Evolutionary conservation across 2,329 filamentous ascomycete species (phyloP).

Genomic region (Aspergillus fructus): DNA sequence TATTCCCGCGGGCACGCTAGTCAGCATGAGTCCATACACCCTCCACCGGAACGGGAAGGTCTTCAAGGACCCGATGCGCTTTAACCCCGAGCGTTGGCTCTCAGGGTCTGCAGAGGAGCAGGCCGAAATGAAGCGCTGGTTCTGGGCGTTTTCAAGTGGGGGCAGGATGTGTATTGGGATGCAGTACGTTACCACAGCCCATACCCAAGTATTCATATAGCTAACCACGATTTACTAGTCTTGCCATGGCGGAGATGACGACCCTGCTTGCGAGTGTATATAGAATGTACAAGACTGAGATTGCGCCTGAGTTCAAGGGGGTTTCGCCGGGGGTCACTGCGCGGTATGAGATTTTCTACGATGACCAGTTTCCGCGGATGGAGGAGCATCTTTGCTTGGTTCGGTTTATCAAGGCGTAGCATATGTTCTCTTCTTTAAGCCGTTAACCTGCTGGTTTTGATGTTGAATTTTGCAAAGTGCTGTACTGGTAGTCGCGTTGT

Average conservation of each 20-base stretch:
- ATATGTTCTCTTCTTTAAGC: too few species aligned
- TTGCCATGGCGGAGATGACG: not conserved
- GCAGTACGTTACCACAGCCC: too few species aligned
- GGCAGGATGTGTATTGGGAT: constrained; percentile 9
- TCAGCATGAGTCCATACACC: not conserved
- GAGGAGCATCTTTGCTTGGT: not conserved
- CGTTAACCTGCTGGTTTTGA: too few species aligned
- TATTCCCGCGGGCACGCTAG: not conserved
- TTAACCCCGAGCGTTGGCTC: not conserved
- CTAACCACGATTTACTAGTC: not conserved
- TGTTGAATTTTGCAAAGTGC: too few species aligned
- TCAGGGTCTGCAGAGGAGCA: not conserved
- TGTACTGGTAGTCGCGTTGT: too few species aligned
- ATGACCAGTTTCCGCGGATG: not conserved
- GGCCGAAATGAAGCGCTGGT: not conserved
- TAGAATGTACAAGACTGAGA: not conserved
- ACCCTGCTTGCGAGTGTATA: not conserved
- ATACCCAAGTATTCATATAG: not conserved
- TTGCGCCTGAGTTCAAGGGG: not conserved
- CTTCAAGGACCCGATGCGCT: not conserved
- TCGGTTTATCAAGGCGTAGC: not conserved
- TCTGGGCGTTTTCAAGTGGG: constrained; percentile 1
- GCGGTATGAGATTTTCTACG: not conserved
- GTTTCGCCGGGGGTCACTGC: not conserved
- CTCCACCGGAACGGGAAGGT: not conserved